A percentile compares a stretch with the other conserved stretches of the same genome.
phyloP scores from a whole-genome alignment of 176 grass and related monocot genomes.

The Zoysia pacifica region DNA sequence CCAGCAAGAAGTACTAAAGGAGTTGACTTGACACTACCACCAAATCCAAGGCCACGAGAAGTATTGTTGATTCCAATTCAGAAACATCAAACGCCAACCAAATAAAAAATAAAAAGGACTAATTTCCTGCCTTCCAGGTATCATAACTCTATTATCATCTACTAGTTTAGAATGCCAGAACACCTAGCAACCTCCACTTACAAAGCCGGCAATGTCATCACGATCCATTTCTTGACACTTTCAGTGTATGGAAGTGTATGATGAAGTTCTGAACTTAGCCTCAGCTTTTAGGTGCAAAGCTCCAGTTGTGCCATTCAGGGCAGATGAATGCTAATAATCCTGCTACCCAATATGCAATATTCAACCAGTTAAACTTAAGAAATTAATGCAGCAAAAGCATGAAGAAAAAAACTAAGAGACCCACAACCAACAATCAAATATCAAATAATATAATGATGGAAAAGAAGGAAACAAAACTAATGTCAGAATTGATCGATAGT shows the following conservation, averaged over 20 bases:
- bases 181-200: conserved; percentile 81
- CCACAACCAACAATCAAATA: conserved; percentile 12
- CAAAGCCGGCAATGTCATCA: conserved; percentile 77
- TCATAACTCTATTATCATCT: conserved; percentile 50
- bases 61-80: conserved; percentile 57
- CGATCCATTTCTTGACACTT: conserved; percentile 80
- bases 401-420: neutral
- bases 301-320: conserved; percentile 19
- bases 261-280: conserved; percentile 46
- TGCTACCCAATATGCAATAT: conserved; percentile 37
- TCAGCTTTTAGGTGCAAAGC: conserved; percentile 40
- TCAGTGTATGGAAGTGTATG: conserved; percentile 50
- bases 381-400: conserved; percentile 14
- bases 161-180: conserved; percentile 48
- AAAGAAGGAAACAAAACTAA: conserved; percentile 23
- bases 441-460: conserved; percentile 8
- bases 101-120: conserved; percentile 54
- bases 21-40: conserved; percentile 38
- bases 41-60: conserved; percentile 44
- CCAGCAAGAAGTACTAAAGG: conserved; percentile 29
- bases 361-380: conserved; percentile 30
- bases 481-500: neutral
- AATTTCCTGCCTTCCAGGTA: conserved; percentile 61
- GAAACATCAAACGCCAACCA: conserved; percentile 42
- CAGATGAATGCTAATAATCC: conserved; percentile 33